These are phyloP conservation scores for Jackrogersella multiformis DNA, from an alignment of 495 filamentous ascomycete genomes.

Conservation along the genomic window DNA sequence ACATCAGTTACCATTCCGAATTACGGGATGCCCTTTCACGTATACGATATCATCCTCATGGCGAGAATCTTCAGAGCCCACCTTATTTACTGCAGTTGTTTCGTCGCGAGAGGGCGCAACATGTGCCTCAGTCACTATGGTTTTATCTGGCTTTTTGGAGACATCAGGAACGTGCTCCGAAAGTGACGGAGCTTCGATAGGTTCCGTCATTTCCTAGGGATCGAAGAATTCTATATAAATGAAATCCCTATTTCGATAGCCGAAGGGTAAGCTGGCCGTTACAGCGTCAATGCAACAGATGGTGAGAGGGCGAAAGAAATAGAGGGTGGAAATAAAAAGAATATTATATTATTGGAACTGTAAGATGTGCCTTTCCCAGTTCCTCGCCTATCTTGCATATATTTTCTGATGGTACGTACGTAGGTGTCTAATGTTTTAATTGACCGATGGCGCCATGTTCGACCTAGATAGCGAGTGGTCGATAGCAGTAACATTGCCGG, in stretches of 20 bases:
- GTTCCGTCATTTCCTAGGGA: constrained; percentile 20
- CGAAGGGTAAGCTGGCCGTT: neutral
- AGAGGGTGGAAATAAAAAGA: neutral
- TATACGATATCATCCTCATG: constrained; percentile 7
- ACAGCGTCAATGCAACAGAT: neutral
- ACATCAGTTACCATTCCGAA: constrained; percentile 21
- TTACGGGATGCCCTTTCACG: constrained; percentile 27
- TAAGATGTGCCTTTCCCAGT: neutral
- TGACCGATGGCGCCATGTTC: constrained; percentile 17
- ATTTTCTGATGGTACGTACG: neutral
- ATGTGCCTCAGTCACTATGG: constrained; percentile 14
- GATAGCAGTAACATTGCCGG: neutral
- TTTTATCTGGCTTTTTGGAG: neutral
- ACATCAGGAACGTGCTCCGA: neutral
- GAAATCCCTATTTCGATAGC: neutral
- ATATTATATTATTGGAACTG: neutral
- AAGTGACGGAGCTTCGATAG: neutral
- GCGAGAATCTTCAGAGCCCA: constrained; percentile 7
- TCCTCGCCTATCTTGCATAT: neutral
- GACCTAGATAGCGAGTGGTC: constrained; percentile 15
- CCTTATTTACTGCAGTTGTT: neutral
- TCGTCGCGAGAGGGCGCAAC: neutral
- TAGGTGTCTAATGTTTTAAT: neutral
- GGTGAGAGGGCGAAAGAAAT: neutral
- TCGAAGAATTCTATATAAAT: neutral